Percentiles rank a stretch among this genome's conserved stretches.
phyloP scores from a whole-genome alignment of 2,329 filamentous ascomycete species.

The Drechslerella stenobrocha region DNA sequence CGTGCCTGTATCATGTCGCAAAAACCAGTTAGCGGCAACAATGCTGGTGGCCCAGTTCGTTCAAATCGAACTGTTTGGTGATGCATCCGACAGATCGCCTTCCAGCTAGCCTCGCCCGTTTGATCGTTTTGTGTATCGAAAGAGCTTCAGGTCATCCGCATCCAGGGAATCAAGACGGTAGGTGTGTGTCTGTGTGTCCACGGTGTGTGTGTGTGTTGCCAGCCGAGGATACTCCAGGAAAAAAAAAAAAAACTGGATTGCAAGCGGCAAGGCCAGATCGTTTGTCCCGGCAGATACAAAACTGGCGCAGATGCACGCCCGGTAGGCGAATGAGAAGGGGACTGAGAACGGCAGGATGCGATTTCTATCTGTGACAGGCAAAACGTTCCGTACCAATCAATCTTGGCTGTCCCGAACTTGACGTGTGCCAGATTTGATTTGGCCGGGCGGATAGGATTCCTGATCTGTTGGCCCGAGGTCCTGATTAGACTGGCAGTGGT shows the following conservation, averaged over 20 bases:
- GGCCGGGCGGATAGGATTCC: constrained; percentile 15
- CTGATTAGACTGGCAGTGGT: neutral
- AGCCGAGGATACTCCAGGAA: neutral
- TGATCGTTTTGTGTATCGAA: neutral
- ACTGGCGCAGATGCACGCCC: constrained; percentile 7
- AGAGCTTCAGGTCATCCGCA: neutral
- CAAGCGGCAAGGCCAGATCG: constrained; percentile 26
- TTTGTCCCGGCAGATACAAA: constrained; percentile 24
- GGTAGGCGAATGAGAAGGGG: constrained; percentile 24
- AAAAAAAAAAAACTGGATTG: neutral
- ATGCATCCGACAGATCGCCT: constrained; percentile 2
- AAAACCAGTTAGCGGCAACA: neutral
- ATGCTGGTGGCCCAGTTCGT: neutral
- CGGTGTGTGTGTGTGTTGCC: neutral
- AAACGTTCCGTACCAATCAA: constrained; percentile 34
- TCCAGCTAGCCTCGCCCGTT: neutral
- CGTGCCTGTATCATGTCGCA: neutral
- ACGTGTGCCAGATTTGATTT: constrained; percentile 35
- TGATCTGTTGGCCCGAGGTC: constrained; percentile 8
- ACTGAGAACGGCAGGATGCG: constrained; percentile 13
- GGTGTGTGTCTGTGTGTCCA: neutral
- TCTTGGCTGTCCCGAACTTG: constrained; percentile 25
- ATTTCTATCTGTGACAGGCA: constrained; percentile 36
- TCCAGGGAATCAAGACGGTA: neutral
- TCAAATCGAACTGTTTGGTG: neutral